Percentiles rank a stretch among this genome's conserved stretches.
Conservation (phyloP, 805 yeast genomes). For the Metschnikowia arizonensis region DNA sequence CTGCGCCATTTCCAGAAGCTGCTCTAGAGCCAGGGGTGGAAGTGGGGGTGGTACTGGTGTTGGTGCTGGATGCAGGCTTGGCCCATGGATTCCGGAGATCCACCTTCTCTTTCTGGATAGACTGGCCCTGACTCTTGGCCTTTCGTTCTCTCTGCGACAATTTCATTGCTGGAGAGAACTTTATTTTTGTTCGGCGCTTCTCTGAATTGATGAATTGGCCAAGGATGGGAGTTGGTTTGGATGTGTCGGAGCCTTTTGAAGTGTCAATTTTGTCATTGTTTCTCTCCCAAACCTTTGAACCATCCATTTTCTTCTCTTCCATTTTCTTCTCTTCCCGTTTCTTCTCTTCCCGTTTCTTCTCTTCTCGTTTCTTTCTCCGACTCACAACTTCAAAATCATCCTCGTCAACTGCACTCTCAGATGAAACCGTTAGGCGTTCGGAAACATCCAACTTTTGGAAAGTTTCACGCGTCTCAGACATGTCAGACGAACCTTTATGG, state of each 20-base stretch:
- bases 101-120: background rate
- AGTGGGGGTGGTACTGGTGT: too few species aligned
- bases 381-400: conserved; percentile 23
- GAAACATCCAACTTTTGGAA: background rate
- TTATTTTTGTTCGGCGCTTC: conserved; percentile 24
- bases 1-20: background rate
- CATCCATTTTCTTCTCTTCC: too few species aligned
- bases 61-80: background rate
- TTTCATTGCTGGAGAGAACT: conserved; percentile 36
- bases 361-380: conserved; percentile 7
- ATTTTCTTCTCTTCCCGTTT: too few species aligned
- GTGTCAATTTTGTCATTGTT: background rate
- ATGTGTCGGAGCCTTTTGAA: too few species aligned
- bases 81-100: conserved; percentile 13
- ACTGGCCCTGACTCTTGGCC: background rate
- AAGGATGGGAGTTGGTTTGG: conserved; percentile 7
- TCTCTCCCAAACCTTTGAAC: background rate
- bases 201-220: conserved; percentile 13
- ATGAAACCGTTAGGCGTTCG: background rate
- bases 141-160: conserved; percentile 57
- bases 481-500: background rate
- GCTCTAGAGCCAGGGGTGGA: too few species aligned
- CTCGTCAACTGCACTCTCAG: conserved; percentile 17
- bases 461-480: background rate
- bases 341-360: too few species aligned